phyloP scores from a whole-genome alignment of 2,329 filamentous ascomycete genomes.

The Trichoderma sp. region DNA sequence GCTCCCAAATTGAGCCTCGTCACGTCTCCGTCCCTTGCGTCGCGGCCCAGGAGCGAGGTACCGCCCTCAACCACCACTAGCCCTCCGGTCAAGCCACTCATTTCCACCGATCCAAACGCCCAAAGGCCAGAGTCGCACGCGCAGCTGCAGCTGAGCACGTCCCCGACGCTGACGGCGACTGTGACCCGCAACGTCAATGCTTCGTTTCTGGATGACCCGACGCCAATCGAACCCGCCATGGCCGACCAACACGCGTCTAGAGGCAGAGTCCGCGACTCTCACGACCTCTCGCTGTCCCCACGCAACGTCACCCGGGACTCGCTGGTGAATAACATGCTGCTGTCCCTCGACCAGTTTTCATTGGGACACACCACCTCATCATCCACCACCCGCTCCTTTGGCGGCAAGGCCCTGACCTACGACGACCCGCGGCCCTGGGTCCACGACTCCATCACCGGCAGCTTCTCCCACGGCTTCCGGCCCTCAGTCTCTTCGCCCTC shows the following conservation, averaged over 20 bases:
- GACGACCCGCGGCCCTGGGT: conserved; percentile 33
- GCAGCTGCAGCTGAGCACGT: conserved; percentile 17
- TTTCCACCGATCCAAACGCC: conserved; percentile 24
- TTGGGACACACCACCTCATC: conserved; percentile 47
- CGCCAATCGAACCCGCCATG: conserved; percentile 34
- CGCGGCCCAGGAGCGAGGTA: conserved; percentile 27
- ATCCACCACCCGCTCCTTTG: conserved; percentile 22
- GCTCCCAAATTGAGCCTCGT: conserved; percentile 27
- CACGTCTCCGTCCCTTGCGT: conserved; percentile 29
- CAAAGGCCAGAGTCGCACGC: conserved; percentile 27
- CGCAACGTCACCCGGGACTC: conserved; percentile 81
- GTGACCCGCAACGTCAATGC: conserved; percentile 33
- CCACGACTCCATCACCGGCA: conserved; percentile 31
- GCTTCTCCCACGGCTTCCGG: neutral
- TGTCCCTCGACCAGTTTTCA: conserved; percentile 85
- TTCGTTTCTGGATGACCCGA: conserved; percentile 35
- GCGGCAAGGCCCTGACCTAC: conserved; percentile 32
- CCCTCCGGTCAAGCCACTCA: conserved; percentile 28
- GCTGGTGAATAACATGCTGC: conserved; percentile 91
- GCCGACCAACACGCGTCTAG: conserved; percentile 34
- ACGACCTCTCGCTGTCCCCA: conserved; percentile 81
- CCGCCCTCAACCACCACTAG: conserved; percentile 27
- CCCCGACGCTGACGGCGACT: conserved; percentile 19
- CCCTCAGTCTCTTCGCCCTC: neutral
- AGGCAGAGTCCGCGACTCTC: conserved; percentile 61